phyloP scores from a whole-genome alignment of 1,284 basidiomycete genomes.

The Sanghuangporus baumii region DNA sequence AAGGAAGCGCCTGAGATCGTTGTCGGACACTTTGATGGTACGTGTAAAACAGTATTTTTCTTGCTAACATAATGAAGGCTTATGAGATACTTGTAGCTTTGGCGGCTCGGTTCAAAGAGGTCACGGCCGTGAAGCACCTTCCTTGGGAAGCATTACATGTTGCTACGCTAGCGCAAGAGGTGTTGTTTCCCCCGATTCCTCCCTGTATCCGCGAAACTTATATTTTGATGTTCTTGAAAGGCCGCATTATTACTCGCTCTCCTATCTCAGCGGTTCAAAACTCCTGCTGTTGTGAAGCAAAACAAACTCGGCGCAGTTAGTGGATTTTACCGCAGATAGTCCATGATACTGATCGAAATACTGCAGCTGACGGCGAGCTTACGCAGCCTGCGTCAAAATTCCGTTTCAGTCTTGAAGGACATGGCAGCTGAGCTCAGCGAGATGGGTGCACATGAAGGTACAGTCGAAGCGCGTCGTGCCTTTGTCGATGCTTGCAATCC shows the following conservation, averaged over 20 bases:
- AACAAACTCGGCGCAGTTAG: slow-evolving; percentile 64
- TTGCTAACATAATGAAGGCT: neutral
- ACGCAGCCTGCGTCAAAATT: slow-evolving; percentile 54
- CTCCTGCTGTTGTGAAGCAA: slow-evolving; percentile 57
- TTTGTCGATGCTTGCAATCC: slow-evolving; percentile 48
- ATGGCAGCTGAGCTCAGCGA: slow-evolving; percentile 49
- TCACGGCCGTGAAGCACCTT: slow-evolving; percentile 34
- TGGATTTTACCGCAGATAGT: neutral
- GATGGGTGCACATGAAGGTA: slow-evolving; percentile 44
- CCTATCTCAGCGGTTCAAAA: slow-evolving; percentile 66
- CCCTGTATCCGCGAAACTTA: neutral
- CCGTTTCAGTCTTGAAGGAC: slow-evolving; percentile 44
- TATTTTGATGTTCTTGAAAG: slow-evolving; percentile 30
- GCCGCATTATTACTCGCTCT: slow-evolving; percentile 61
- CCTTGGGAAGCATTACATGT: slow-evolving; percentile 58
- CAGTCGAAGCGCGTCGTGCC: slow-evolving; percentile 43
- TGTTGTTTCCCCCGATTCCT: slow-evolving; percentile 22
- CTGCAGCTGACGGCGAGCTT: slow-evolving; percentile 58
- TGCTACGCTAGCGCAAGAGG: slow-evolving; percentile 70
- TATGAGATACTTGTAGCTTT: slow-evolving; percentile 36
- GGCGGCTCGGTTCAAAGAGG: slow-evolving; percentile 43
- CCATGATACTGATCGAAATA: slow-evolving; percentile 1
- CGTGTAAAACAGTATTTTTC: slow-evolving; percentile 13
- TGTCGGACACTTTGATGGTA: slow-evolving; percentile 57
- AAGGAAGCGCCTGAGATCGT: slow-evolving; percentile 54